These are phyloP conservation scores for Zizania latifolia DNA, from an alignment of 176 grass and related monocot genomes.

Conservation along the genomic window DNA sequence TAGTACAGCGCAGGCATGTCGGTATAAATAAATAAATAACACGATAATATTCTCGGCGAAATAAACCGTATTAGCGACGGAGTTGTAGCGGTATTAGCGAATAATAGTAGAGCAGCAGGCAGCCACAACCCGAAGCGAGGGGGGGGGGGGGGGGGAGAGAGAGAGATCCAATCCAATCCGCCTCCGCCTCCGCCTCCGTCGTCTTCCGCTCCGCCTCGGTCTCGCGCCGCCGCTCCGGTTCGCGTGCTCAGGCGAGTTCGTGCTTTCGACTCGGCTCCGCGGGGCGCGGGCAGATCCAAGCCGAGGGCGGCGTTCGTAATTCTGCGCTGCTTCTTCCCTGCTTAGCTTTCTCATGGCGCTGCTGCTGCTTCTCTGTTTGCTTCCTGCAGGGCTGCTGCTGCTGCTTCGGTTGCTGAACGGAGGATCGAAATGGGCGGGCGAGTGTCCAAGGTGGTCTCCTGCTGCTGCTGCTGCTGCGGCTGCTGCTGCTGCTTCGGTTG, in stretches of 20 bases:
- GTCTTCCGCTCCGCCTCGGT: neutral
- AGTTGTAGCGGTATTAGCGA: too few species aligned
- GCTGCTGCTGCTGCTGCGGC: slow-evolving; percentile 76
- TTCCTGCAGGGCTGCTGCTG: slow-evolving; percentile 40
- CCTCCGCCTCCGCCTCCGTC: neutral
- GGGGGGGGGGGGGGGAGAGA: neutral
- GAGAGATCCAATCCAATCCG: slow-evolving; percentile 57
- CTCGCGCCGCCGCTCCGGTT: neutral
- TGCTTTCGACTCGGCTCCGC: neutral
- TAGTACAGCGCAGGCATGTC: slow-evolving; percentile 44
- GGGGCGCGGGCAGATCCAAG: slow-evolving; percentile 43
- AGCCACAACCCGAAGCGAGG: neutral
- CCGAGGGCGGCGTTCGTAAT: neutral
- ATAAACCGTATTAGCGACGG: too few species aligned
- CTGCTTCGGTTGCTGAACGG: neutral
- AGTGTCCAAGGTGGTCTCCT: slow-evolving; percentile 48
- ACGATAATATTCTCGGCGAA: slow-evolving; percentile 15
- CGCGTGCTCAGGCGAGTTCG: slow-evolving; percentile 7
- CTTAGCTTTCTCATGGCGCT: neutral
- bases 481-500: neutral
- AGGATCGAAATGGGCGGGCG: slow-evolving; percentile 70
- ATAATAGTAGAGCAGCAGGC: neutral
- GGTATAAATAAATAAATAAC: slow-evolving; percentile 53
- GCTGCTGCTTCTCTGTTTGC: neutral
- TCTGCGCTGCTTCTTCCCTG: neutral